Evolutionary conservation across 306 rosid genomes (phyloP), one percentile per base, ranked within the genome.

Genomic region (Prunus fruticosa): DNA sequence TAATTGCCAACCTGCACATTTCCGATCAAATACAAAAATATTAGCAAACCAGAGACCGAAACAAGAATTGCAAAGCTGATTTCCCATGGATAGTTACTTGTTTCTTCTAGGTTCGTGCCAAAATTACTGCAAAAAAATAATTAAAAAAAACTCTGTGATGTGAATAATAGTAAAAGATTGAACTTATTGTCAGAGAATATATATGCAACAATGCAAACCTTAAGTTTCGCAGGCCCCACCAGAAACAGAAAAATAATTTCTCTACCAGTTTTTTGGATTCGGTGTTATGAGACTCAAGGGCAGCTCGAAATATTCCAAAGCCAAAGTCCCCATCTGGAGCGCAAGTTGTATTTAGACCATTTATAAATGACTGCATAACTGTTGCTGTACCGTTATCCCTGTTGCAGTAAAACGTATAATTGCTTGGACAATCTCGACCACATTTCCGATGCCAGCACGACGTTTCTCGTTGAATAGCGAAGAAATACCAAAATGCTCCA

Each of bases 181-280:
- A 11, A 45, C 11, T 45, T 6, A 45, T 45, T 28, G 30, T 28
- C 3, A 28, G 30, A 28, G 50, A 11, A 46, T 46, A 51, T 15
- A 50, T 41, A 46, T 23, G 61, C 72, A 30, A 30, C 4, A 4
- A 4, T 30, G 34, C 51, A 65, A 12, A 80, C 87, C 87, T 84
- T 18, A 84, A 64, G 76, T 84, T 84, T 76, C 69, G 62, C 22
- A 80, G 78, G 6, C 87, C 85, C 87, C 85, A 84, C 84, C 80
- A 84, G 62, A 84, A 81, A 38, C 78, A 73, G 46, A 69, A n/a
- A 32, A 74, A 25, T 25, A 77, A 49, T 75, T 81, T 84, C 63
- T 51, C 18, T 5, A 63, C 77, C 58, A 80, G 68, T 43, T 50
- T 57, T 11, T 14, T 5, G 27, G 71, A 50, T 8, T 8, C 47